phyloP scores from a whole-genome alignment of 768 basidiomycete species.

The Cytidiella melzeri region DNA sequence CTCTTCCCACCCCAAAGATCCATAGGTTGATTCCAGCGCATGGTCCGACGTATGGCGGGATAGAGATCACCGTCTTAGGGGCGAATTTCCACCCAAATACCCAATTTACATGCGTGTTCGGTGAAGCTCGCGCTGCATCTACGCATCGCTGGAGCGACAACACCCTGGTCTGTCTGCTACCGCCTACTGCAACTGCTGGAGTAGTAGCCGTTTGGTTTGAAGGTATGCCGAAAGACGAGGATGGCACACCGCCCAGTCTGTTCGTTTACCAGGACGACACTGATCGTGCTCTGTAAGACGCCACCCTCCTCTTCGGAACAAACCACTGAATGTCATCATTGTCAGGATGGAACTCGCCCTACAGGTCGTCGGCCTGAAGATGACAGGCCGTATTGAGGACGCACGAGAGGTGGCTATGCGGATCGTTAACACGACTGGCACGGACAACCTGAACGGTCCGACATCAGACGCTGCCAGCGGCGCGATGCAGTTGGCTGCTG shows the following conservation, averaged over 20 bases:
- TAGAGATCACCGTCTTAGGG: constrained; percentile 91
- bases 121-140: constrained; percentile 71
- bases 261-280: constrained; percentile 92
- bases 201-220: constrained; percentile 89
- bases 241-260: constrained; percentile 48
- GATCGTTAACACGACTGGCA: constrained; percentile 74
- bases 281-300: constrained; percentile 77
- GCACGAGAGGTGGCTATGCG: constrained; percentile 91
- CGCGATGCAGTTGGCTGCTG: constrained; percentile 50
- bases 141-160: constrained; percentile 92
- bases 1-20: constrained; percentile 62
- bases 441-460: constrained; percentile 36
- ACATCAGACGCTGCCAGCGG: constrained; percentile 8
- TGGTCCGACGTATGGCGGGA: constrained; percentile 88
- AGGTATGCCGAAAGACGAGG: constrained; percentile 58
- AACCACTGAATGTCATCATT: neutral
- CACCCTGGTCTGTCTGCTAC: constrained; percentile 86
- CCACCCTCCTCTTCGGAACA: constrained; percentile 1
- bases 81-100: constrained; percentile 78
- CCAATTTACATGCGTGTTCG: constrained; percentile 78
- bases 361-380: constrained; percentile 92
- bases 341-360: constrained; percentile 90
- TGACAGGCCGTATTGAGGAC: constrained; percentile 93
- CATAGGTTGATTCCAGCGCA: constrained; percentile 79
- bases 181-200: constrained; percentile 75